Percentiles rank a stretch among this genome's conserved stretches.
These are phyloP conservation scores for Taphrina pruni DNA, from an alignment of 1,139 yeast genomes.

Conservation along the genomic window DNA sequence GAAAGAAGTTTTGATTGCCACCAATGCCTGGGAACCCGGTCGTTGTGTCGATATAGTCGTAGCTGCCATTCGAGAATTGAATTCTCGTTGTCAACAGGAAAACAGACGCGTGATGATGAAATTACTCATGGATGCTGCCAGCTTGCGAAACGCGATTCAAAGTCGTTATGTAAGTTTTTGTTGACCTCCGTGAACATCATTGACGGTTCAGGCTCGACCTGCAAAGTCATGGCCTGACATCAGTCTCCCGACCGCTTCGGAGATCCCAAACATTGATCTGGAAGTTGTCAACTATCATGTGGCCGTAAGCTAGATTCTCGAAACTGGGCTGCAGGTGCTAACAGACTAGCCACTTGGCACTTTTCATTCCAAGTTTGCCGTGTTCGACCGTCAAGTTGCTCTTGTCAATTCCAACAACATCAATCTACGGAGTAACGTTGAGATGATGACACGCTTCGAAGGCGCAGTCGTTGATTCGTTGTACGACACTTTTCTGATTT, in stretches of 20 bases:
- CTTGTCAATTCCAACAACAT: slow-evolving; percentile 34
- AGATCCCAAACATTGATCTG: slow-evolving; percentile 22
- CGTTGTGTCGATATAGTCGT: slow-evolving; percentile 23
- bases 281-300: slow-evolving; percentile 35
- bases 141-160: slow-evolving; percentile 16
- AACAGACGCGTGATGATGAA: slow-evolving; percentile 13
- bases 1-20: slow-evolving; percentile 20
- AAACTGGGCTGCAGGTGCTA: not conserved
- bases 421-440: slow-evolving; percentile 24
- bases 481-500: slow-evolving; percentile 28
- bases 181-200: not conserved
- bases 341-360: slow-evolving; percentile 15
- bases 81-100: slow-evolving; percentile 3
- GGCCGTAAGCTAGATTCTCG: not conserved
- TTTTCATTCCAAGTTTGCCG: slow-evolving; percentile 27
- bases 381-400: slow-evolving; percentile 31
- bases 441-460: slow-evolving; percentile 33
- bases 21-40: slow-evolving; percentile 34
- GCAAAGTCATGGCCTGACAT: slow-evolving; percentile 29
- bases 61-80: slow-evolving; percentile 17
- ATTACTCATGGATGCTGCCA: slow-evolving; percentile 29
- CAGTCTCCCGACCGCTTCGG: slow-evolving; percentile 14
- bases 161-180: slow-evolving; percentile 14
- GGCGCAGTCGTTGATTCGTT: slow-evolving; percentile 34
- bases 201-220: slow-evolving; percentile 14